Conservation (phyloP, 306 rosid species). For the Vigna reflexopilosa region DNA sequence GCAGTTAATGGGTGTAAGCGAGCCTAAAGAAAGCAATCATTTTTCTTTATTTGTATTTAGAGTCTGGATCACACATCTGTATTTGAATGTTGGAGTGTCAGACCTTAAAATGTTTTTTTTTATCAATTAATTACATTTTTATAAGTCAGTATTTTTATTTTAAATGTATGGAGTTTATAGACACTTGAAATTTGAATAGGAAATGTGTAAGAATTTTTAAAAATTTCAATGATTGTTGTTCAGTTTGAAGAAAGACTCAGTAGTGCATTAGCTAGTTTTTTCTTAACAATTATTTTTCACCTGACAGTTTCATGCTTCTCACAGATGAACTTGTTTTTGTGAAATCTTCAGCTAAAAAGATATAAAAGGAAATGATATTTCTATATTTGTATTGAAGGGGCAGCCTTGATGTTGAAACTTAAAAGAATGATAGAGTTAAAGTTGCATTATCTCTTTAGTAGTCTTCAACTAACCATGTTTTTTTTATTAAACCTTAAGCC, state of each 20-base stretch:
- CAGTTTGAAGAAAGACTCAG: not conserved
- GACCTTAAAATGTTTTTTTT: not conserved
- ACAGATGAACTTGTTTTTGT: no score
- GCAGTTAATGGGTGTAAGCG: not conserved
- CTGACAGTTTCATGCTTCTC: not conserved
- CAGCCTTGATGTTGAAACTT: no score
- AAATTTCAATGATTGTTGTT: not conserved
- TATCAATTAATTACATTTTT: not conserved
- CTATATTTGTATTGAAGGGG: no score
- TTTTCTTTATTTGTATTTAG: not conserved
- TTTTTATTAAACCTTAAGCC: not conserved
- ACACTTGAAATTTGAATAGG: constrained; percentile 1
- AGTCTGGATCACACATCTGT: not conserved
- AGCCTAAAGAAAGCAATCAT: not conserved
- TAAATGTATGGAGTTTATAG: not conserved
- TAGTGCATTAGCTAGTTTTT: not conserved
- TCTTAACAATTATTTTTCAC: not conserved
- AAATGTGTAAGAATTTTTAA: not conserved
- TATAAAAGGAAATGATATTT: no score
- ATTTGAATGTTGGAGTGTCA: not conserved
- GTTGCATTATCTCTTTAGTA: not conserved
- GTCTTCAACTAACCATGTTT: not conserved
- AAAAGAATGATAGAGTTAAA: no score
- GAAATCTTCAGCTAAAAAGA: no score
- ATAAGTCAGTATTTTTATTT: not conserved